Conservation (phyloP, 169 alveolate genomes). For the Theileria sp. region DNA sequence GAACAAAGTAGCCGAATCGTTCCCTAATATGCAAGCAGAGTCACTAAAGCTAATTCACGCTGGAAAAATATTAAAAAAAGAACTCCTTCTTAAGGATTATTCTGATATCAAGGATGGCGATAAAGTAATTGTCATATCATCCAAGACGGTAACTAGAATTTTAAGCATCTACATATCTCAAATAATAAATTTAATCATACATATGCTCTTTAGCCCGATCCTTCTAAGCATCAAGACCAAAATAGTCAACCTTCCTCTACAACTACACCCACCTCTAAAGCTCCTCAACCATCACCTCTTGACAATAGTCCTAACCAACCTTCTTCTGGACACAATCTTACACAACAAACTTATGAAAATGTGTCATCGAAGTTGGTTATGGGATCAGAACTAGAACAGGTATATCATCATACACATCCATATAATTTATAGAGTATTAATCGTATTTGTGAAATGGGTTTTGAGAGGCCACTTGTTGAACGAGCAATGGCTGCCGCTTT, state of each 20-base stretch:
- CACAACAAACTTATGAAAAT: background rate
- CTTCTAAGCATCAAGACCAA: background rate
- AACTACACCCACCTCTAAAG: background rate
- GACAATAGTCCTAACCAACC: background rate
- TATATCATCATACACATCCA: background rate
- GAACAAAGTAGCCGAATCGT: conserved; percentile 66
- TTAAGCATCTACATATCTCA: background rate
- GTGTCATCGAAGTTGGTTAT: conserved; percentile 19
- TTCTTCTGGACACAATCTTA: background rate
- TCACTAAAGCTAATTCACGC: conserved; percentile 79
- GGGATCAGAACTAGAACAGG: conserved; percentile 30
- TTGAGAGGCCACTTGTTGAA: conserved; percentile 80
- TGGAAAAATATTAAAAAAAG: conserved; percentile 77
- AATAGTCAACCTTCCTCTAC: background rate
- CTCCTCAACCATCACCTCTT: background rate
- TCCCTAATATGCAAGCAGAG: conserved; percentile 76
- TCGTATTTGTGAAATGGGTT: conserved; percentile 90
- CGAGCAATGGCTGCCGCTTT: conserved; percentile 92
- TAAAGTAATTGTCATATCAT: conserved; percentile 72
- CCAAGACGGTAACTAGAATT: conserved; percentile 45
- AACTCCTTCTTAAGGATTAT: conserved; percentile 63
- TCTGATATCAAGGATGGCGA: conserved; percentile 81
- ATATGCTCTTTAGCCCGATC: background rate
- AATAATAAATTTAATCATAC: too few relatives aligned
- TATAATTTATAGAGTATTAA: conserved; percentile 61